Percentiles rank a stretch among this genome's conserved stretches.
Evolutionary conservation across 176 grass and related monocot species (phyloP).

Genomic region (Raddia guianensis): DNA sequence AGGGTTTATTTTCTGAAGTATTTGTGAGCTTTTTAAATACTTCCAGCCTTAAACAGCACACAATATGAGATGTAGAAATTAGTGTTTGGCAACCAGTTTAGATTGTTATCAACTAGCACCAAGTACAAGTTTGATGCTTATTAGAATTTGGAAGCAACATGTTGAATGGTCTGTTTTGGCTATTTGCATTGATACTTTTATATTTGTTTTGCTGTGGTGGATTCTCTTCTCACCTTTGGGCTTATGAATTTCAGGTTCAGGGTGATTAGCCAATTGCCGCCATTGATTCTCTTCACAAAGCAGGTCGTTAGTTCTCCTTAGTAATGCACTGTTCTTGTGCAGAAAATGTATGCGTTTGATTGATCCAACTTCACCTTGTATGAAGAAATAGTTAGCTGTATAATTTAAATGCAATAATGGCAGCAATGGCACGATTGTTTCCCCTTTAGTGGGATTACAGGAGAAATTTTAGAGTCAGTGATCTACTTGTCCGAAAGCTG

Average conservation of each 20-base stretch:
- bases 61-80: not conserved
- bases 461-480: constrained; percentile 30
- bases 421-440: not conserved
- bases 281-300: not conserved
- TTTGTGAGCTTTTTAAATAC: not conserved
- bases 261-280: constrained; percentile 15
- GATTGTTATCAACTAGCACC: not conserved
- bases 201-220: not conserved
- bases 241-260: constrained; percentile 40
- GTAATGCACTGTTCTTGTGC: not conserved
- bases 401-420: constrained; percentile 9
- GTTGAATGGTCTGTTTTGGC: not conserved
- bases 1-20: not conserved
- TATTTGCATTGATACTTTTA: not conserved
- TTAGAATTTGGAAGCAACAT: not conserved
- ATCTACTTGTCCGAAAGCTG: not conserved
- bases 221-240: constrained; percentile 22
- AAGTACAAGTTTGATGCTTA: not conserved
- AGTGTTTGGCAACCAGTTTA: not conserved
- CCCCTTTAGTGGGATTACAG: not conserved
- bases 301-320: not conserved
- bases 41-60: not conserved
- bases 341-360: constrained; percentile 19
- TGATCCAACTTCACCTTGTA: constrained; percentile 21
- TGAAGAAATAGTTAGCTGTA: constrained; percentile 37